Percentiles rank a stretch among this genome's conserved stretches.
Conservation (phyloP, 1,139 yeast genomes). For the Yamadazyma kanchanaburiensis region DNA sequence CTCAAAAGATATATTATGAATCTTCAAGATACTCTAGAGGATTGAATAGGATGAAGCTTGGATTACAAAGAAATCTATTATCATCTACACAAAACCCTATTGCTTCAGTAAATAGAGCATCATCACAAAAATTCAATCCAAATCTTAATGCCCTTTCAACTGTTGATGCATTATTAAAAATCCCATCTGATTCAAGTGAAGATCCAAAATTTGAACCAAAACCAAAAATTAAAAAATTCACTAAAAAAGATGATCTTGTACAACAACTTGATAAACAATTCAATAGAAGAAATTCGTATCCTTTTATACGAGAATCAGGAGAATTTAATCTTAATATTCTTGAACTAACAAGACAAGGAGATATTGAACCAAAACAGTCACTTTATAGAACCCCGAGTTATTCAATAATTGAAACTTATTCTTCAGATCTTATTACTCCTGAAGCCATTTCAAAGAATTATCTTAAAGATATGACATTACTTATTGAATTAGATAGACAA, state of each 20-base stretch:
- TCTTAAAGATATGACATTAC: slow-evolving; percentile 19
- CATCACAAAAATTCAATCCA: slow-evolving; percentile 5
- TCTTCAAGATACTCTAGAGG: slow-evolving; percentile 32
- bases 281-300: slow-evolving; percentile 46
- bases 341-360: slow-evolving; percentile 11
- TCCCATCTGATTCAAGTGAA: slow-evolving; percentile 11
- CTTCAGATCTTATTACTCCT: slow-evolving; percentile 14
- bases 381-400: slow-evolving; percentile 8
- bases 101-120: slow-evolving; percentile 2
- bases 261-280: slow-evolving; percentile 15
- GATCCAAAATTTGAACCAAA: slow-evolving; percentile 1
- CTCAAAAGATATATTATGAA: slow-evolving; percentile 22
- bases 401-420: slow-evolving; percentile 3
- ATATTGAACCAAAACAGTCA: slow-evolving; percentile 2
- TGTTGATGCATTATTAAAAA: slow-evolving; percentile 21
- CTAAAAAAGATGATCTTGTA: slow-evolving; percentile 1
- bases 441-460: slow-evolving; percentile 23
- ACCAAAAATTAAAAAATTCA: neutral
- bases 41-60: slow-evolving; percentile 34
- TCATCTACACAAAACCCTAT: neutral
- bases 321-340: slow-evolving; percentile 32
- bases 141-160: slow-evolving; percentile 10
- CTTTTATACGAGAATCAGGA: slow-evolving; percentile 18
- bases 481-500: slow-evolving; percentile 19
- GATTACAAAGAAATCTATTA: slow-evolving; percentile 23